phyloP scores from a whole-genome alignment of 169 alveolate genomes.

The Cryptosporidium viatorum region DNA sequence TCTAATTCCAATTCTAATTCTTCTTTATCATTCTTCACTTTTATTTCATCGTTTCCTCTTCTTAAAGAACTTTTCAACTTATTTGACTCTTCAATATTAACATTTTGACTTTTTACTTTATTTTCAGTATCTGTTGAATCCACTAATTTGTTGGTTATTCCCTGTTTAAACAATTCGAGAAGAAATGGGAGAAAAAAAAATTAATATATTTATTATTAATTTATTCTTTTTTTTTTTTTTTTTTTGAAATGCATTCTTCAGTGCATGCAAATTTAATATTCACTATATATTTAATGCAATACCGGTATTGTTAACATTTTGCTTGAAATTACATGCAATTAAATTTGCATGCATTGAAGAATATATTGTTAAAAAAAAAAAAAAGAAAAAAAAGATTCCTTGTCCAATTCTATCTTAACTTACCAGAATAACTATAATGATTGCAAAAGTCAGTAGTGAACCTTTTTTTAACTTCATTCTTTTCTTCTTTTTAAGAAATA shows the following conservation, averaged over 20 bases:
- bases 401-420: neutral
- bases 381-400: too few species aligned
- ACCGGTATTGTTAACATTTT: neutral
- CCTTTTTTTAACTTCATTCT: neutral
- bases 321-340: neutral
- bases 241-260: too few species aligned
- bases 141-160: neutral
- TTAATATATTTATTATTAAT: too few species aligned
- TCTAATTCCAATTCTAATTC: slow-evolving; percentile 14
- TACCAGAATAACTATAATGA: neutral
- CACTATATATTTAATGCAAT: too few species aligned
- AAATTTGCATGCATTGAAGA: neutral
- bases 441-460: neutral
- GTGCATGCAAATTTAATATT: neutral
- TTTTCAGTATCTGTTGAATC: neutral
- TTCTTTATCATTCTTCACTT: neutral
- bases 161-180: neutral
- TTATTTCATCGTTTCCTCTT: neutral
- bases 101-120: neutral
- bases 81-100: neutral
- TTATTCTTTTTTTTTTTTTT: too few species aligned
- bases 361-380: neutral
- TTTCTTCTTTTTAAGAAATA: too few species aligned
- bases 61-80: too few species aligned
- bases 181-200: too few species aligned